phyloP scores from a whole-genome alignment of 164 flowering plant species.

The Macadamia tetraphylla region DNA sequence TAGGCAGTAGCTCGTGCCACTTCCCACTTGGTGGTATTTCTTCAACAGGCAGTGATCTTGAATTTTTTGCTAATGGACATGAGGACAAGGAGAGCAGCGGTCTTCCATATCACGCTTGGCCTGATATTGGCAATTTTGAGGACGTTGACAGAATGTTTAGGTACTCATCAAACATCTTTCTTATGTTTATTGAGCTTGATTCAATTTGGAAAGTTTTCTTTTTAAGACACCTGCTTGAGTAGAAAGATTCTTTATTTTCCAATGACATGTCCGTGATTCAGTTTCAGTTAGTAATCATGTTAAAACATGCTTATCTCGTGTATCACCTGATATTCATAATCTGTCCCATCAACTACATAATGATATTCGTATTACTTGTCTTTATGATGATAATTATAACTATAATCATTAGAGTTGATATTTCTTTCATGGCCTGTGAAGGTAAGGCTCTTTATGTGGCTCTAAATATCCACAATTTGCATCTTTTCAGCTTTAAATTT shows the following conservation, averaged over 20 bases:
- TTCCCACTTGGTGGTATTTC: conserved; percentile 41
- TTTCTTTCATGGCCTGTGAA: too few relatives aligned
- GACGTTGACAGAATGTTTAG: conserved; percentile 85
- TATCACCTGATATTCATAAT: background rate
- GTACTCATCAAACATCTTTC: conserved; percentile 25
- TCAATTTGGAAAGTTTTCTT: background rate
- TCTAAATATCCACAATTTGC: too few relatives aligned
- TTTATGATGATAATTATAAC: too few relatives aligned
- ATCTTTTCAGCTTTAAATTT: too few relatives aligned
- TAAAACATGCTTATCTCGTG: background rate
- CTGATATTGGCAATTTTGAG: conserved; percentile 73
- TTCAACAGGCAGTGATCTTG: conserved; percentile 42
- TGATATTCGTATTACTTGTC: too few relatives aligned
- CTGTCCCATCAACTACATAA: background rate
- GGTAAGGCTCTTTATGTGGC: too few relatives aligned
- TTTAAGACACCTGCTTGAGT: background rate
- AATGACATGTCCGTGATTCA: background rate
- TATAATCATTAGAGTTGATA: too few relatives aligned
- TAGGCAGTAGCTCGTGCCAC: conserved; percentile 27
- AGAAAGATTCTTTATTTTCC: background rate
- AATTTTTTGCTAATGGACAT: conserved; percentile 36
- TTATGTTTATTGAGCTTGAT: background rate
- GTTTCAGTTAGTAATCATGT: background rate
- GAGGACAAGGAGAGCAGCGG: conserved; percentile 45
- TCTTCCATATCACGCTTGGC: conserved; percentile 62